Evolutionary conservation across 2,329 filamentous ascomycete genomes (phyloP).

Genomic region (Cryoendolithus antarcticus): DNA sequence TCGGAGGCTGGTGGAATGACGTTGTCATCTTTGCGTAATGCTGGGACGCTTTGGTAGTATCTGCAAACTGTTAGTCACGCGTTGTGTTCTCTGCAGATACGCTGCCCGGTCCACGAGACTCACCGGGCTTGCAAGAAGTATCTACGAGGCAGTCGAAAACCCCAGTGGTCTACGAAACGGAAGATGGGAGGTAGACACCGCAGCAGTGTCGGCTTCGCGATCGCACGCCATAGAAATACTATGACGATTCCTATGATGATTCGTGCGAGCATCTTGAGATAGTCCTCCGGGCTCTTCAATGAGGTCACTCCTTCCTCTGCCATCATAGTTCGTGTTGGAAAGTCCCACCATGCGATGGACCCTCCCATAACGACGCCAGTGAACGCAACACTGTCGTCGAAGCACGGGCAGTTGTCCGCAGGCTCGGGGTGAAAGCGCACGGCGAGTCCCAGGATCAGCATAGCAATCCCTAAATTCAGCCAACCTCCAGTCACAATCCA

Average conservation of each 20-base stretch:
- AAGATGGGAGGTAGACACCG: slow-evolving; percentile 73
- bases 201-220: slow-evolving; percentile 74
- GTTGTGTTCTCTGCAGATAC: background rate
- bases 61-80: slow-evolving; percentile 13
- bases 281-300: slow-evolving; percentile 45
- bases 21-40: slow-evolving; percentile 65
- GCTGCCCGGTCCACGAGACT: slow-evolving; percentile 12
- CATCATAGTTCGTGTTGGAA: slow-evolving; percentile 20
- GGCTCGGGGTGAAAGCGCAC: slow-evolving; percentile 82
- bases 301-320: slow-evolving; percentile 11
- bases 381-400: slow-evolving; percentile 91
- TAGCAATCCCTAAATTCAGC: slow-evolving; percentile 50
- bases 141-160: slow-evolving; percentile 68
- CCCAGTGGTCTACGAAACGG: slow-evolving; percentile 66
- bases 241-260: slow-evolving; percentile 69
- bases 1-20: slow-evolving; percentile 83
- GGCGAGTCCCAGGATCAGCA: slow-evolving; percentile 57
- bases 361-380: slow-evolving; percentile 79
- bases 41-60: slow-evolving; percentile 75
- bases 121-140: slow-evolving; percentile 83
- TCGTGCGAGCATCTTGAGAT: slow-evolving; percentile 50
- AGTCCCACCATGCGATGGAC: slow-evolving; percentile 75
- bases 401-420: slow-evolving; percentile 92
- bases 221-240: slow-evolving; percentile 81
- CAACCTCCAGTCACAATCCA: slow-evolving; percentile 57